Evolutionary conservation across 2,329 filamentous ascomycete genomes (phyloP), one percentile per base, ranked within the genome.

Genomic region (Colletotrichum gigasporum): DNA sequence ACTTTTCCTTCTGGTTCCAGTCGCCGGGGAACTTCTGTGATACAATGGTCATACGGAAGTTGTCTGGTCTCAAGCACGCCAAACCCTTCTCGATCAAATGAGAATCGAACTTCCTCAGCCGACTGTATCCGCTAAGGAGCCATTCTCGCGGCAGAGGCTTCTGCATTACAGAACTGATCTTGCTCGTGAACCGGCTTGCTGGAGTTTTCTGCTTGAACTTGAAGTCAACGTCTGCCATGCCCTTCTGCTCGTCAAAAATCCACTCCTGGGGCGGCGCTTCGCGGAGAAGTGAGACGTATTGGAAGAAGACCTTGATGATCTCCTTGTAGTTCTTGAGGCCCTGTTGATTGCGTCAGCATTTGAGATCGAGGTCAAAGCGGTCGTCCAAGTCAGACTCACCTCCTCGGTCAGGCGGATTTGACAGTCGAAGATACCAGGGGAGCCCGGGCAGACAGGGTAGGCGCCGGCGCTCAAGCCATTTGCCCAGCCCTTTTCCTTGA

Each of bases 231-330:
- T 98, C 94, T 44, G 92, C 90, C 80, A 98, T 89, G 34, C 90
- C 90, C 77, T 94, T 95, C 76, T 96, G 91, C 78, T 99, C 96
- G 30, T 97, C 88, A 63, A 96, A 94, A 62, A 98, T 94, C 96
- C 96, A 98, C 75, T 96, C 84, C 69, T 96, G 91, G 0, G 95
- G 94, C 5, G 91, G 87, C 2, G 85, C 85, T 71, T 97, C 92
- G 67, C 89, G 89, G 59, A 99, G 86, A 75, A 99, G 87, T 10
- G 93, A 89, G 67, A 98, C 89, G 72, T 99, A 99, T 75, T 97
- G 91, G 80, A 97, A 97, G 66, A 97, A 85, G 28, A 90, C 87
- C 76, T 94, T 94, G 67, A 91, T 85, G 16, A 97, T 87, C 71
- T 97, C 91, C 62, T 90, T 85, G 78, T 97, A 96, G 69, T 95